Evolutionary conservation across 2,329 filamentous ascomycete genomes (phyloP).

Genomic region (Botrytis porri): DNA sequence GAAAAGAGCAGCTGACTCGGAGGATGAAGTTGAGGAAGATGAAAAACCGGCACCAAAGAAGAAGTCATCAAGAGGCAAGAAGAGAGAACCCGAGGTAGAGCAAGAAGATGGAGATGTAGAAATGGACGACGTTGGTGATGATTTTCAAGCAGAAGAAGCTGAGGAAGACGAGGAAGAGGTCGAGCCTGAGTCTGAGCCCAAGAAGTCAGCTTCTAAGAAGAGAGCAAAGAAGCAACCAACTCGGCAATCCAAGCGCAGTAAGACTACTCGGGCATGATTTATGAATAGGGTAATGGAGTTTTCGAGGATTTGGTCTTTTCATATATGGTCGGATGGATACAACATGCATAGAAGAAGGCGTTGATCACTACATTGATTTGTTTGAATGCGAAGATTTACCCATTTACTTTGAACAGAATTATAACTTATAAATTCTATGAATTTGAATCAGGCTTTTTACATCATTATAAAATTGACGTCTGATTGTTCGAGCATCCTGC

Average conservation of each 20-base stretch:
- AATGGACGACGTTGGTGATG: neutral
- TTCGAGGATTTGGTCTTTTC: conserved; percentile 2
- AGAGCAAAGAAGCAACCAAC: neutral
- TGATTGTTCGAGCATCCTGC: neutral
- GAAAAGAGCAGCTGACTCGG: conserved; percentile 15
- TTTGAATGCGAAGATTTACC: neutral
- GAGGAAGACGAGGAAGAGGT: conserved; percentile 12
- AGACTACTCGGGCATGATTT: neutral
- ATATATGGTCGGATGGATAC: conserved; percentile 5
- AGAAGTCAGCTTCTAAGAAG: conserved; percentile 9
- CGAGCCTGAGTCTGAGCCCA: neutral
- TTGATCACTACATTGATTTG: neutral
- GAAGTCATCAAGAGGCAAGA: conserved; percentile 8
- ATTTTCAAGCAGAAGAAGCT: conserved; percentile 4
- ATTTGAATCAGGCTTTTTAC: neutral
- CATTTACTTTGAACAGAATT: neutral
- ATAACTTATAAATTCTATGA: neutral
- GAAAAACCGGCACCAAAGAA: neutral
- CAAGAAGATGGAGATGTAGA: conserved; percentile 9
- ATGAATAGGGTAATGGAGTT: conserved; percentile 10
- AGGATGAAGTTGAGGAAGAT: conserved; percentile 16
- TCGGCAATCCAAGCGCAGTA: conserved; percentile 13
- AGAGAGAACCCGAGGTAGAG: conserved; percentile 1
- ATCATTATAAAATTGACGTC: neutral
- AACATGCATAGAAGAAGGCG: conserved; percentile 7